These are phyloP conservation scores for Barnettozyma sp. DNA, from an alignment of 805 yeast genomes.

Conservation along the genomic window DNA sequence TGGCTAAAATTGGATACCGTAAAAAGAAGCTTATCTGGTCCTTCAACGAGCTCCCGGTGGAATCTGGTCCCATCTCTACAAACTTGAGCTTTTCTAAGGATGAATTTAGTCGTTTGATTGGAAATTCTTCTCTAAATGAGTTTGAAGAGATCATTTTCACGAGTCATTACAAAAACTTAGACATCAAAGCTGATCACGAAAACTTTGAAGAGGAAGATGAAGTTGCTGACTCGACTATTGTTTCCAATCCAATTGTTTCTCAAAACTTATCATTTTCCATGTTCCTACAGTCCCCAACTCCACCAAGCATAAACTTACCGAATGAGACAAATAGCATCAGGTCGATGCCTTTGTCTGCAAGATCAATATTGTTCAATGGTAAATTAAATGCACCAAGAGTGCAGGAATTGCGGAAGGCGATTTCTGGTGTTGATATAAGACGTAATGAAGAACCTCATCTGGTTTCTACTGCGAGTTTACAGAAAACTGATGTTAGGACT, in stretches of 20 bases:
- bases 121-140: slow-evolving; percentile 7
- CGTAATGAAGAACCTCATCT: slow-evolving; percentile 3
- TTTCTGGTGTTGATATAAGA: slow-evolving; percentile 15
- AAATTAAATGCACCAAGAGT: slow-evolving; percentile 23
- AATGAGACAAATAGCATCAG: slow-evolving; percentile 20
- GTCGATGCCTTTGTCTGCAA: slow-evolving; percentile 24
- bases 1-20: slow-evolving; percentile 20
- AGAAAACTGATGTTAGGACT: slow-evolving; percentile 19
- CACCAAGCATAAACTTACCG: neutral
- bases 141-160: slow-evolving; percentile 17
- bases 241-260: slow-evolving; percentile 13
- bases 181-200: neutral
- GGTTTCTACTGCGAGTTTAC: slow-evolving; percentile 9
- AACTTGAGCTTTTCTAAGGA: slow-evolving; percentile 8
- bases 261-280: slow-evolving; percentile 17
- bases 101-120: slow-evolving; percentile 4
- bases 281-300: slow-evolving; percentile 13
- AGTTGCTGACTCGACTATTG: slow-evolving; percentile 12
- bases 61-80: slow-evolving; percentile 6
- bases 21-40: slow-evolving; percentile 16
- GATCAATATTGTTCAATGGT: slow-evolving; percentile 20
- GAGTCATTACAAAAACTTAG: slow-evolving; percentile 20
- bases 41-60: slow-evolving; percentile 11
- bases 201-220: neutral
- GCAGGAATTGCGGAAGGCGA: slow-evolving; percentile 22